Evolutionary conservation across 352 stramenopile species (phyloP), one percentile per base, ranked within the genome.

Genomic region (Phytopythium vexans): DNA sequence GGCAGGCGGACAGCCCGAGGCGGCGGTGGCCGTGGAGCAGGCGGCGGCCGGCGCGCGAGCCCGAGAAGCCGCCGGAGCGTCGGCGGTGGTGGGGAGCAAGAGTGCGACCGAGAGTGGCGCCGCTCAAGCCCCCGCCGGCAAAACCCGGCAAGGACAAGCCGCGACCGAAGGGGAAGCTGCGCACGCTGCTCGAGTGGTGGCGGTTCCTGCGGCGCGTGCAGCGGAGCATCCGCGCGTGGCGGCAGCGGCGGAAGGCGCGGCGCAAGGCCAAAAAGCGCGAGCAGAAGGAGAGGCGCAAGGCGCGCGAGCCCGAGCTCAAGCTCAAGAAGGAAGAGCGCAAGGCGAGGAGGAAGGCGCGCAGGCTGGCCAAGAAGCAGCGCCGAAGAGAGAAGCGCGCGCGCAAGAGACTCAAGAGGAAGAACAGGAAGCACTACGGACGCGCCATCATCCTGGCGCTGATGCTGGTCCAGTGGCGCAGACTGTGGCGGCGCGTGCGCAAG

Each of bases 401-500:
- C 21, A 21, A 27, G 9, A 49, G 11, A 15, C 39, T 15, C 39
- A 43, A 49, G 43, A 49, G 37, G 43, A 49, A 38, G 43, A 49
- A 49, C 21, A 27, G 21, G 43, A 36, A 35, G 11, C 43, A 49
- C 43, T 16, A 38, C n/a, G 43, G 43, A 2, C 16, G 43, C 27
- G 43, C 43, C 9, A 49, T 49, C 43, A 5, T 49, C 16, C 36
- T 49, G 27, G 43, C 37, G 27, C 8, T 49, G 43, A 16, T 49
- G 27, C 27, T 49, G 21, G 14, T 49, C 6, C 43, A 49, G 16
- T 21, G 27, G 9, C 27, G 43, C 5, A 32, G 43, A 1, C 32
- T 49, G 21, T 49, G 43, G 43, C 16, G 43, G 7, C 43, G 43
- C 43, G 32, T 49, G 11, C 43, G 43, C 43, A 49, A 49, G 43